Evolutionary conservation across 1,139 yeast genomes (phyloP), one percentile per base, ranked within the genome.

Genomic region (Hemisphaericaspora subhashii): DNA sequence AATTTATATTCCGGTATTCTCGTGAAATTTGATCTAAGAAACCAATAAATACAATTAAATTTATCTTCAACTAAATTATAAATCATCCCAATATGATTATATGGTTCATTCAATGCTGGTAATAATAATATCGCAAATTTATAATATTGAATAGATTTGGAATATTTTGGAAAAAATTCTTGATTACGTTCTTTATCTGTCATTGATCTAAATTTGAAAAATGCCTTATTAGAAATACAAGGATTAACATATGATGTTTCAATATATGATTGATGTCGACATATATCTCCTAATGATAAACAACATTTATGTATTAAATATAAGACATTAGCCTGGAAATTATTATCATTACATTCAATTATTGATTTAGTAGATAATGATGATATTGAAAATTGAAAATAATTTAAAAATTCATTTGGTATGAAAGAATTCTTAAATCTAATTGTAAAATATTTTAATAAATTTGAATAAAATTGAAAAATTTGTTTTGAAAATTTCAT

Each of bases 101-200:
- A 78, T 1, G 87, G 81, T 49, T 81, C 88, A 41, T 83, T 83
- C 41, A 80, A 66, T 1, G 86, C 77, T 1, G 89, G 90, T 28
- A 82, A 58, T 17, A 82, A 58, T 29, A 74, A 51, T 23, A 79
- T 72, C 20, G 87, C 79, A 31, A 66, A 54, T 38, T 74, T 69
- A 47, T 79, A 78, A 48, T 68, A 72, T 45, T 70, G 68, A 15
- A 77, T 55, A 0, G 86, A 66, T 20, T 50, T 55, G 17, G 50
- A 46, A 38, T 55, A 67, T 15, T 39, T 43, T 1, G 66, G 63
- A 3, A 51, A 26, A 3, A 29, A 16, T 8, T 15, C 35, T 3
- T 46, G 39, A 5, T 46, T 33, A 32, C 57, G 57, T 54, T 70
- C 54, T 57, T 62, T 52, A 58, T 69, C 51, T 51, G 69, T 44